Evolutionary conservation across 352 stramenopile genomes (phyloP).

Genomic region (Thraustotheca clavata): DNA sequence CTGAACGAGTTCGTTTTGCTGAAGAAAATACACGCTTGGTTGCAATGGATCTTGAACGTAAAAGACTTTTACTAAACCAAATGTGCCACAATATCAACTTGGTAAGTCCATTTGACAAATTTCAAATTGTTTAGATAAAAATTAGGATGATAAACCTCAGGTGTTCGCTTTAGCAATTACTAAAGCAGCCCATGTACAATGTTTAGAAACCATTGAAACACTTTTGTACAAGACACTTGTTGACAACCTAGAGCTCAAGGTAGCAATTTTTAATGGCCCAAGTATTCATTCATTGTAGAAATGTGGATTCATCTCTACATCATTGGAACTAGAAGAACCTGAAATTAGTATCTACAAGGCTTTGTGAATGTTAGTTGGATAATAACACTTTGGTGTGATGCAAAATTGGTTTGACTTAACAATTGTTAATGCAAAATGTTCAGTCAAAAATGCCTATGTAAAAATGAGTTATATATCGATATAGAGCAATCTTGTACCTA

Average conservation of each 20-base stretch:
- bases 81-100: background rate
- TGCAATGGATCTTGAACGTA: background rate
- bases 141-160: background rate
- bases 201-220: background rate
- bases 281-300: too few relatives aligned
- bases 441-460: too few relatives aligned
- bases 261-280: too few relatives aligned
- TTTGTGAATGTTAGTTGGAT: too few relatives aligned
- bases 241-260: slow-evolving; percentile 9
- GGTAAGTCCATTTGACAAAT: background rate
- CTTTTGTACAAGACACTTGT: background rate
- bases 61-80: background rate
- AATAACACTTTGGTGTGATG: too few relatives aligned
- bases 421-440: too few relatives aligned
- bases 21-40: background rate
- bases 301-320: too few relatives aligned
- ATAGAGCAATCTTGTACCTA: too few relatives aligned
- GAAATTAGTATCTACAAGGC: too few relatives aligned
- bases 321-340: too few relatives aligned
- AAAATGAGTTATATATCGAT: too few relatives aligned
- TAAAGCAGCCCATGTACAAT: background rate
- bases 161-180: background rate
- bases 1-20: background rate
- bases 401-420: too few relatives aligned
- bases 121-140: background rate